phyloP scores from a whole-genome alignment of 805 yeast genomes.

The Yamadazyma olivae region DNA sequence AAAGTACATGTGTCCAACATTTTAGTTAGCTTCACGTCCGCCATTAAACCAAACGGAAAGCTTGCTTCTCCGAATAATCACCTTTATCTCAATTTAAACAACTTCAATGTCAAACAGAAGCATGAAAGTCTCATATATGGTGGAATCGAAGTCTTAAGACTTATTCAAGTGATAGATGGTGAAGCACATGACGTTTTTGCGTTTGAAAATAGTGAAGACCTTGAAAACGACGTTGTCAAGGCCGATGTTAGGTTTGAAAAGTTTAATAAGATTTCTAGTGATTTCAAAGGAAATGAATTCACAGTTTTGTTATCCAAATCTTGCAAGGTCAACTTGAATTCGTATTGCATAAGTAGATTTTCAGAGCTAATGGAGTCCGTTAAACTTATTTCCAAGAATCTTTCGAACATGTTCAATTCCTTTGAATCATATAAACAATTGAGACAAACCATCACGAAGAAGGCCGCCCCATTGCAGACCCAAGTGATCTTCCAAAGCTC shows the following conservation, averaged over 20 bases:
- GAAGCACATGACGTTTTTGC: slow-evolving; percentile 21
- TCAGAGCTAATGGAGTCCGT: slow-evolving; percentile 3
- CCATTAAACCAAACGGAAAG: slow-evolving; percentile 36
- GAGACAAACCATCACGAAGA: background rate
- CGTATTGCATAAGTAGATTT: slow-evolving; percentile 2
- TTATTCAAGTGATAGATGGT: slow-evolving; percentile 19
- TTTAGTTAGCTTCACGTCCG: slow-evolving; percentile 45
- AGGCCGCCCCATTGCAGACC: slow-evolving; percentile 2
- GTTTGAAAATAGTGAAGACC: slow-evolving; percentile 14
- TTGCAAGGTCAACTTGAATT: slow-evolving; percentile 8
- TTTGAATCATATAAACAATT: slow-evolving; percentile 5
- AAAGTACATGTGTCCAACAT: slow-evolving; percentile 37
- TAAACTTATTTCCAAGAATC: background rate
- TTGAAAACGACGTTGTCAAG: slow-evolving; percentile 14
- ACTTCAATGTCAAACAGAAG: slow-evolving; percentile 42
- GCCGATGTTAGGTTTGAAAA: slow-evolving; percentile 56
- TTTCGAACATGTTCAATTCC: slow-evolving; percentile 2
- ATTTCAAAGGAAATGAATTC: slow-evolving; percentile 10
- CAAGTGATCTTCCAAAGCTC: slow-evolving; percentile 41
- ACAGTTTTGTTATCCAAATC: slow-evolving; percentile 12
- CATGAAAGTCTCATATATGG: slow-evolving; percentile 45
- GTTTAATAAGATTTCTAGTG: slow-evolving; percentile 17
- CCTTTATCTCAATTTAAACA: slow-evolving; percentile 20
- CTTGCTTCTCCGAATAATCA: slow-evolving; percentile 34
- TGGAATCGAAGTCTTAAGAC: slow-evolving; percentile 35